A percentile compares a stretch with the other conserved stretches of the same genome.
Conservation (phyloP, 306 rosid genomes). For the Dryas drummondii region DNA sequence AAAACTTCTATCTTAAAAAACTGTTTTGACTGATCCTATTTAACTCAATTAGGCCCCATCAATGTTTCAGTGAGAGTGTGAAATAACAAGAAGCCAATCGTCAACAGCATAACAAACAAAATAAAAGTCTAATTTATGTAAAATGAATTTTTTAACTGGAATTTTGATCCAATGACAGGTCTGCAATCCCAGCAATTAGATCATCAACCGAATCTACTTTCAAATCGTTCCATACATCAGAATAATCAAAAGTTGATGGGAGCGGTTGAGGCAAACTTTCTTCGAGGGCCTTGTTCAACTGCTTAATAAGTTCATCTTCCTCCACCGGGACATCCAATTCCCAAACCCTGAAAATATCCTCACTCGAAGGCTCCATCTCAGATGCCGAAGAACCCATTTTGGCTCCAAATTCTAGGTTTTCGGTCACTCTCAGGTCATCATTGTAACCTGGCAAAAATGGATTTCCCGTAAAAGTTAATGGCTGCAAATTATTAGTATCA, state of each 20-base stretch:
- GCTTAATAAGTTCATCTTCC: constrained; percentile 60
- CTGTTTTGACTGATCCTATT: neutral
- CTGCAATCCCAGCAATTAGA: constrained; percentile 46
- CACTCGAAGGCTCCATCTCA: constrained; percentile 39
- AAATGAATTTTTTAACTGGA: constrained; percentile 4
- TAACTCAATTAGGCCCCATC: constrained; percentile 7
- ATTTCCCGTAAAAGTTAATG: constrained; percentile 42
- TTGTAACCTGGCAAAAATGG: constrained; percentile 75
- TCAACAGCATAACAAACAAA: neutral
- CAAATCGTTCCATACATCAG: constrained; percentile 29
- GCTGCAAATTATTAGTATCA: constrained; percentile 18
- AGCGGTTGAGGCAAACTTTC: constrained; percentile 29
- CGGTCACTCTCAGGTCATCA: constrained; percentile 34
- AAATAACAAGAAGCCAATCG: neutral
- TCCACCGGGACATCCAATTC: constrained; percentile 58
- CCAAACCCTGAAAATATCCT: constrained; percentile 70
- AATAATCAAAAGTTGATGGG: constrained; percentile 33
- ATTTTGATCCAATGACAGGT: constrained; percentile 41
- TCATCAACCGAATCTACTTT: constrained; percentile 39
- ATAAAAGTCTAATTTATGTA: neutral
- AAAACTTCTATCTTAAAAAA: neutral
- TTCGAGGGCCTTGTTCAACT: constrained; percentile 47
- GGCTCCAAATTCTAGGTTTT: constrained; percentile 16
- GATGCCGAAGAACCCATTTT: constrained; percentile 21
- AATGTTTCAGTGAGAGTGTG: neutral